Base-by-base conservation (phyloP, 257 asterid genomes). In the Solanum gandarillasii region DNA sequence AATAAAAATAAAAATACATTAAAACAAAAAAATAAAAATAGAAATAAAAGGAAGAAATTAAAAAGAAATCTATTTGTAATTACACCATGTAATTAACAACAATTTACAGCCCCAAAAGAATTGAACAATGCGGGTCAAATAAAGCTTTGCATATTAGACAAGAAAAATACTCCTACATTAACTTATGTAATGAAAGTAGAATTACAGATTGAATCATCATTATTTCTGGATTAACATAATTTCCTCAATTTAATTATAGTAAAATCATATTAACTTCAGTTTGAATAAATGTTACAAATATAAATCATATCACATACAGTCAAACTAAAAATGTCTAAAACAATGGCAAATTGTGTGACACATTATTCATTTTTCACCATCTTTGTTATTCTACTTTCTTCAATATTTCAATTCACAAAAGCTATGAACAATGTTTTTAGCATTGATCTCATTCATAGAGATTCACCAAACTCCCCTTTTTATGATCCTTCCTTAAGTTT, bases 381-480 rank as follows among this genome's bases (percentile, higher is more conserved):
- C 76, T 67, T 79, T 78, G 48, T 25, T 81, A 90, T 67, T 65
- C 16, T 88, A 55, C 39, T 91, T 87, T 32, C 83, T 87, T 34
- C 87, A 35, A 35, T 88, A 68, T 55, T 83, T 25, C 3, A 72
- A 12, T 36, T 27, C 6, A 41, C 62, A 12, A 88, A 94, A 87
- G 94, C 96, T 46, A 25, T 36, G 35, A 83, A 72, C 52, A 89
- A 89, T 18, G 94, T 95, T 36, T 91, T 94, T 74, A 92, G 88
- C 84, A 13, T 94, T 21, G 94, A 95, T 91, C 94, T 94, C 2
- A 91, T 94, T 12, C 98, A 93, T 55, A 86, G 95, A 87, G 94
- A 94, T 88, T 92, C 96, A 25, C 84, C 93, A 7, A 68, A 86
- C 74, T 91, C 95, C 10, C 93, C 92, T 2, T 88, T 92, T 10